Conservation (phyloP, 2,329 filamentous ascomycete genomes). For the Penicillium sp. region DNA sequence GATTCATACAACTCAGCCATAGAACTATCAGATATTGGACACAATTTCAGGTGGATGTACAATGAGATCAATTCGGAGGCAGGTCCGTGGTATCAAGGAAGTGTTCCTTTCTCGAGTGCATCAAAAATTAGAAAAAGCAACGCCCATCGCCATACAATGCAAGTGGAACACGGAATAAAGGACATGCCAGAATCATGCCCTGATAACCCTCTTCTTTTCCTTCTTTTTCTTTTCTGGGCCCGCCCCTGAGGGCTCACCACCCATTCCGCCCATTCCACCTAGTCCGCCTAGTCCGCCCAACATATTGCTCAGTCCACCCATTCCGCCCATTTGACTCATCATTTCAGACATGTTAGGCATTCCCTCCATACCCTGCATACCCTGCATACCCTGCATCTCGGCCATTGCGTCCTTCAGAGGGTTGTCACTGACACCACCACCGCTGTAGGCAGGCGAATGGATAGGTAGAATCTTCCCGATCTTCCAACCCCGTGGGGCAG, state of each 20-base stretch:
- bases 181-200: conserved; percentile 30
- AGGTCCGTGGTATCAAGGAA: conserved; percentile 8
- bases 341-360: conserved; percentile 52
- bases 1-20: not conserved
- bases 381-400: conserved; percentile 63
- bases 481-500: conserved; percentile 86
- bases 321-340: conserved; percentile 21
- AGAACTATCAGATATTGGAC: not conserved
- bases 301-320: conserved; percentile 50
- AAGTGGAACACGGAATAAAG: conserved; percentile 26
- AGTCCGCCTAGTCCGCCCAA: conserved; percentile 1
- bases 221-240: conserved; percentile 46
- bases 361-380: conserved; percentile 41
- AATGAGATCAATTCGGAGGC: conserved; percentile 5
- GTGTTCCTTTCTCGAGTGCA: conserved; percentile 9
- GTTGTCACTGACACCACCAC: conserved; percentile 91
- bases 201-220: conserved; percentile 49
- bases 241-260: conserved; percentile 27
- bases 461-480: conserved; percentile 79
- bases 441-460: conserved; percentile 83
- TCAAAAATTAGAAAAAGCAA: conserved; percentile 21
- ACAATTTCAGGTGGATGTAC: not conserved
- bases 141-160: conserved; percentile 41
- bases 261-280: conserved; percentile 49
- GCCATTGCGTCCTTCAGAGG: conserved; percentile 96